These are phyloP conservation scores for Phaseolus coccineus DNA, from an alignment of 331 rosid genomes.

Conservation along the genomic window DNA sequence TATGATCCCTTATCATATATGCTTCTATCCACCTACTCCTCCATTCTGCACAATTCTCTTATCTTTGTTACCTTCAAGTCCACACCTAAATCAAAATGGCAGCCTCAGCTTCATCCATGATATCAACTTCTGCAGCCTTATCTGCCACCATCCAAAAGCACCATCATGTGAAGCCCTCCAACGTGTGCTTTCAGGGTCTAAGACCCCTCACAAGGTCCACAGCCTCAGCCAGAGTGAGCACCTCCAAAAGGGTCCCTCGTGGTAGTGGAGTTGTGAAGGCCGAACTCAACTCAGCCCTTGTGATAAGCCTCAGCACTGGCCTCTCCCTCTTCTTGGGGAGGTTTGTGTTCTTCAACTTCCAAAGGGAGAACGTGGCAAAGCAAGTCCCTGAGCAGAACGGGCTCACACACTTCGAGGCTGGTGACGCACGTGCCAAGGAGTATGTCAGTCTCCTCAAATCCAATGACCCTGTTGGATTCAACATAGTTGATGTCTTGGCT, in stretches of 20 bases:
- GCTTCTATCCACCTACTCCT: not conserved
- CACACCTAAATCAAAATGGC: constrained; percentile 4
- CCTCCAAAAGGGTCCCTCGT: constrained; percentile 35
- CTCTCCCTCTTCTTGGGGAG: constrained; percentile 87
- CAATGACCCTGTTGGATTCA: constrained; percentile 96
- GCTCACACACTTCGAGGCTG: constrained; percentile 86
- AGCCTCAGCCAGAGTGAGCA: constrained; percentile 15
- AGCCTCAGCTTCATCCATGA: constrained; percentile 65
- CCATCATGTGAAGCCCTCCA: constrained; percentile 56
- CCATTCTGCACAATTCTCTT: not conserved
- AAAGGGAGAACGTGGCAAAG: constrained; percentile 93
- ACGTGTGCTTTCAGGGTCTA: constrained; percentile 78
- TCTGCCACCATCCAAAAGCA: constrained; percentile 47
- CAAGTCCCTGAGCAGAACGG: constrained; percentile 99
- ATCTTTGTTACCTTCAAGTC: not conserved
- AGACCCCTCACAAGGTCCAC: constrained; percentile 58
- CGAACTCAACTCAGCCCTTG: constrained; percentile 76
- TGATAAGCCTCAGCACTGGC: constrained; percentile 97
- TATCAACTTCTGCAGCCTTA: constrained; percentile 51
- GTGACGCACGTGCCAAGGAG: constrained; percentile 91
- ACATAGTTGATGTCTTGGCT: constrained; percentile 94
- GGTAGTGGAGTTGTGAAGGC: constrained; percentile 66
- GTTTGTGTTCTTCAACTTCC: constrained; percentile 98
- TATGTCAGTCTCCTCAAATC: constrained; percentile 92
- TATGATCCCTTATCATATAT: constrained; percentile 33